Evolutionary conservation across 768 basidiomycete genomes (phyloP).

Genomic region (Piloderma croceum): DNA sequence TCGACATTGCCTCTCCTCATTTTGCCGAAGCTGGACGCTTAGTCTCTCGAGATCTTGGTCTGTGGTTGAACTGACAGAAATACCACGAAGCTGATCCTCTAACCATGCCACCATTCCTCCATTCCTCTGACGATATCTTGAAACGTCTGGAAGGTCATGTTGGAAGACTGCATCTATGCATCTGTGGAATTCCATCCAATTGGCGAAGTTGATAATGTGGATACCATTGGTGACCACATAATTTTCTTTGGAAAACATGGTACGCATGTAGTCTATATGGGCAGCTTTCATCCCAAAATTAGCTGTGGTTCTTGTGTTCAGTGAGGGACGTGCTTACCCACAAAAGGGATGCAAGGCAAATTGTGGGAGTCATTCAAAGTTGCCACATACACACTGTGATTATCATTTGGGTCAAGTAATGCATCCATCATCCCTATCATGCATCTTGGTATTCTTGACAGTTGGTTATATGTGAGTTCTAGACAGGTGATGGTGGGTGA

Average conservation of each 20-base stretch:
- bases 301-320: slow-evolving; percentile 1
- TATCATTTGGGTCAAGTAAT: slow-evolving; percentile 28
- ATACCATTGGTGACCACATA: slow-evolving; percentile 25
- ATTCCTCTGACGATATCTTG: slow-evolving; percentile 24
- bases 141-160: slow-evolving; percentile 30
- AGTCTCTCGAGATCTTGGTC: slow-evolving; percentile 32
- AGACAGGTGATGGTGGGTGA: slow-evolving; percentile 36
- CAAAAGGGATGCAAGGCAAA: slow-evolving; percentile 27
- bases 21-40: slow-evolving; percentile 18
- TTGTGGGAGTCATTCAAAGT: slow-evolving; percentile 23
- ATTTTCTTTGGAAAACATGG: slow-evolving; percentile 28
- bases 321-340: slow-evolving; percentile 18
- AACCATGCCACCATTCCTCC: slow-evolving; percentile 41
- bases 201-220: slow-evolving; percentile 38
- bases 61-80: slow-evolving; percentile 22
- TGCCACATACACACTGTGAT: slow-evolving; percentile 34
- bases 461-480: slow-evolving; percentile 26
- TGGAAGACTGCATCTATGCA: slow-evolving; percentile 29
- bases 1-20: too few relatives aligned
- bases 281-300: not conserved
- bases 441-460: slow-evolving; percentile 23
- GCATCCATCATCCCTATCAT: slow-evolving; percentile 29
- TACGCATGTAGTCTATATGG: slow-evolving; percentile 28
- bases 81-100: slow-evolving; percentile 30
- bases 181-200: slow-evolving; percentile 34